Base-by-base conservation (phyloP, 345 rosid genomes). In the Salix brachista region DNA sequence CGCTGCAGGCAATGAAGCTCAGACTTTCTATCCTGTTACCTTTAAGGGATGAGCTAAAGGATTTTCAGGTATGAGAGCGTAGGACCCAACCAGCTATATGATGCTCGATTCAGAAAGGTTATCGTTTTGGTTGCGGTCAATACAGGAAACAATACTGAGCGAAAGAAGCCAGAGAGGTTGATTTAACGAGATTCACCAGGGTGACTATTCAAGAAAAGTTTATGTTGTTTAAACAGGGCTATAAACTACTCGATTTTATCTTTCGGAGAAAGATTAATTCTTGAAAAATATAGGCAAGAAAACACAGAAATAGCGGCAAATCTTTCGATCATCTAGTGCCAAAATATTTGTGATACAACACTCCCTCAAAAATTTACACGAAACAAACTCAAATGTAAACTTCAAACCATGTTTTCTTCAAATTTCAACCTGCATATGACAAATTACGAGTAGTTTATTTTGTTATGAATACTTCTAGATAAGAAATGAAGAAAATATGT, bases 301-400 rank as follows among this genome's bases (percentile, higher is more conserved):
- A 36, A 21, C 18, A 58, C 62, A 67, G 25, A 61, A 62, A 34
- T 30, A 72, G 37, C 25, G 12, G 64, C 64, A 23, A 10, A 23
- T 23, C 64, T 10, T 23, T 58, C 23, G 64, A 23, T n/a, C 28
- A 23, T n/a, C 14, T 3, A 3, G 64, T n/a, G 9, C 28, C 64
- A 58, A 65, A 62, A 64, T 25, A 50, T 50, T 48, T 61, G 36
- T 7, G 67, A 46, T n/a, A 65, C 28, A 65, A 79, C 76, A 84
- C 60, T 42, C 70, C 44, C 10, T 8, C 39, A 65, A 44, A 48
- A 65, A 28, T 73, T 25, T 42, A 67, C 32, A 60, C 64, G 42
- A 76, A 73, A 50, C 66, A 71, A 77, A 76, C 73, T 64, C 60
- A 77, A 74, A 80, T 72, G 82, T 78, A 76, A 75, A 70, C 79